Evolutionary conservation across 2,329 filamentous ascomycete species (phyloP).

Genomic region (Laburnicola sp.): DNA sequence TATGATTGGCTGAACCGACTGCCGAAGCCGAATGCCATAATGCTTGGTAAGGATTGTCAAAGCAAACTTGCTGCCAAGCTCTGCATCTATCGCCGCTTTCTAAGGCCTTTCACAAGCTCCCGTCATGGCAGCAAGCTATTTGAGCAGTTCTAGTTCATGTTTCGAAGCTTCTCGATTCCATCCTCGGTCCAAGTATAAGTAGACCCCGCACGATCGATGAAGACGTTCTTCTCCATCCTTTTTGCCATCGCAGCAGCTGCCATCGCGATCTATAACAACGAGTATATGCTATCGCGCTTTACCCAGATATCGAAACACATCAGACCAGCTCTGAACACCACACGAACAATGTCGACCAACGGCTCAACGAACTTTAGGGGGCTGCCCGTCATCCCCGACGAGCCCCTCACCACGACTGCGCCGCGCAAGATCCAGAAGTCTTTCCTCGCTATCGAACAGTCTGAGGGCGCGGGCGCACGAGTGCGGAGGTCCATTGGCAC

Average conservation of each 20-base stretch:
- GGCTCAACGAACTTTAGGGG: conserved; percentile 47
- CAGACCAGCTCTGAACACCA: conserved; percentile 30
- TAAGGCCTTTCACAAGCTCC: conserved; percentile 34
- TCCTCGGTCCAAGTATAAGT: conserved; percentile 37
- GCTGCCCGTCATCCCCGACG: conserved; percentile 53
- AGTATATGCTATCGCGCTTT: conserved; percentile 49
- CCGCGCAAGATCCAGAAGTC: conserved; percentile 78
- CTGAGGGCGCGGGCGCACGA: conserved; percentile 83
- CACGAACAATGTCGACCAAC: conserved; percentile 34
- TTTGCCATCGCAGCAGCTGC: conserved; percentile 48
- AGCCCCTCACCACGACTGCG: conserved; percentile 44
- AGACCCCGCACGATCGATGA: conserved; percentile 38
- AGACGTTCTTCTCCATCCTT: conserved; percentile 46
- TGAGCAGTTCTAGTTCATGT: conserved; percentile 10
- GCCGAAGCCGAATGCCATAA: not conserved
- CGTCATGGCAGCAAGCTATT: conserved; percentile 21
- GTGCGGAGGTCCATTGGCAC: conserved; percentile 89
- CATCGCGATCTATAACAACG: conserved; percentile 44
- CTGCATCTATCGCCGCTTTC: conserved; percentile 22
- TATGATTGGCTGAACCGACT: not conserved
- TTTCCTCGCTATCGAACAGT: conserved; percentile 81
- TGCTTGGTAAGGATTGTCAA: conserved; percentile 30
- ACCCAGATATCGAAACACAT: conserved; percentile 35
- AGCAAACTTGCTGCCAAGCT: conserved; percentile 11
- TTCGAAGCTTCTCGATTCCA: conserved; percentile 39